Evolutionary conservation across 768 basidiomycete species (phyloP).

Genomic region (Mycena albidolilacea): DNA sequence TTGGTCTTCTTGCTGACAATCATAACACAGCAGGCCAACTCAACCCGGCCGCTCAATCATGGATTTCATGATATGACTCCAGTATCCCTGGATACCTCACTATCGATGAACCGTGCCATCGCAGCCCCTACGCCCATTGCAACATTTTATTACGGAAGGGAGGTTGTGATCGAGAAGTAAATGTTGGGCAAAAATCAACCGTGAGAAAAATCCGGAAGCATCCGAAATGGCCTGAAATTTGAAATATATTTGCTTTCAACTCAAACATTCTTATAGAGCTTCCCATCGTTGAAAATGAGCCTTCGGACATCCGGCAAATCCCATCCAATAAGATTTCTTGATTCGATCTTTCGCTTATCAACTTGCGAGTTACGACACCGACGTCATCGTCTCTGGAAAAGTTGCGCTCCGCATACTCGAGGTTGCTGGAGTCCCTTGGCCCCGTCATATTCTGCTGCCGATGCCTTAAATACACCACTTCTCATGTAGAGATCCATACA

Average conservation of each 20-base stretch:
- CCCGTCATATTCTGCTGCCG: conserved; percentile 4
- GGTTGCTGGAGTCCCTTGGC: conserved; percentile 6
- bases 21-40: no score
- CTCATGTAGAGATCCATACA: background rate
- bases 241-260: background rate
- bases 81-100: no score
- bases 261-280: no score
- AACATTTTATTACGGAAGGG: no score
- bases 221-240: background rate
- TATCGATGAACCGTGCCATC: no score
- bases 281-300: no score
- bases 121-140: no score
- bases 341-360: background rate
- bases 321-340: background rate
- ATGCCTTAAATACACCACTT: conserved; percentile 18
- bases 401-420: conserved; percentile 19
- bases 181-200: background rate
- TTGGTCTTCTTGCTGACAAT: no score
- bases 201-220: background rate
- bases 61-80: no score
- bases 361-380: background rate
- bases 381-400: conserved; percentile 24
- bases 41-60: no score
- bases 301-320: background rate
- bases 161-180: no score